Evolutionary conservation across 768 basidiomycete species (phyloP).

Genomic region (Agaricus blazei): DNA sequence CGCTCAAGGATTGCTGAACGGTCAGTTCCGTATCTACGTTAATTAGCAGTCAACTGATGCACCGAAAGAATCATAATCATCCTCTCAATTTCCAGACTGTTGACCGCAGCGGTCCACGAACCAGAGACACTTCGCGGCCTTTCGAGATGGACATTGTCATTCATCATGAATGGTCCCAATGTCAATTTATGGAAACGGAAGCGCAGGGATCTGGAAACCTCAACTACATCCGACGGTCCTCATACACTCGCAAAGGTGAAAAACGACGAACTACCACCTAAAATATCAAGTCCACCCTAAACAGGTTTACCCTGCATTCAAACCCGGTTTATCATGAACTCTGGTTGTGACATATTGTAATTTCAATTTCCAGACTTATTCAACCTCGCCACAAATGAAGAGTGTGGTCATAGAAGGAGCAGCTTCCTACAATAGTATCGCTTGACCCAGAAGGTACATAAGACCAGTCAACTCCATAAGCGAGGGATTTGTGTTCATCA

Average conservation of each 20-base stretch:
- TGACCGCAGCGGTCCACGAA: conserved; percentile 58
- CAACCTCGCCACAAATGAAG: conserved; percentile 77
- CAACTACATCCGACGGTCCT: conserved; percentile 22
- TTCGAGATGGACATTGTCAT: conserved; percentile 66
- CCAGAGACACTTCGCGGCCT: conserved; percentile 68
- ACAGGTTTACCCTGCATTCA: not conserved
- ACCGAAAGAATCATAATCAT: conserved; percentile 48
- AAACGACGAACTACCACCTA: not conserved
- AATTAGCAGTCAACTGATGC: conserved; percentile 2
- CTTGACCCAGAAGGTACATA: conserved; percentile 26
- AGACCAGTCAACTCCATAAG: conserved; percentile 93
- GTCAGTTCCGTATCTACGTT: conserved; percentile 28
- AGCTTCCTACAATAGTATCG: conserved; percentile 69
- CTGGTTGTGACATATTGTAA: not conserved
- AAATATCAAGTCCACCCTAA: not conserved
- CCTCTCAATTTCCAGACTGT: conserved; percentile 57
- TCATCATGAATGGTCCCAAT: conserved; percentile 58
- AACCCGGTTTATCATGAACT: not conserved
- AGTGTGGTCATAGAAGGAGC: conserved; percentile 93
- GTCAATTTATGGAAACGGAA: conserved; percentile 48
- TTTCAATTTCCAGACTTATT: conserved; percentile 14
- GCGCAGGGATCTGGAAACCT: conserved; percentile 24
- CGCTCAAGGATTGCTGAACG: conserved; percentile 45
- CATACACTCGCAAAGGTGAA: conserved; percentile 13
- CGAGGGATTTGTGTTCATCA: conserved; percentile 75